Base-by-base conservation (phyloP, 192 early-diverging fungal genomes). In the Phycomyces nitens region DNA sequence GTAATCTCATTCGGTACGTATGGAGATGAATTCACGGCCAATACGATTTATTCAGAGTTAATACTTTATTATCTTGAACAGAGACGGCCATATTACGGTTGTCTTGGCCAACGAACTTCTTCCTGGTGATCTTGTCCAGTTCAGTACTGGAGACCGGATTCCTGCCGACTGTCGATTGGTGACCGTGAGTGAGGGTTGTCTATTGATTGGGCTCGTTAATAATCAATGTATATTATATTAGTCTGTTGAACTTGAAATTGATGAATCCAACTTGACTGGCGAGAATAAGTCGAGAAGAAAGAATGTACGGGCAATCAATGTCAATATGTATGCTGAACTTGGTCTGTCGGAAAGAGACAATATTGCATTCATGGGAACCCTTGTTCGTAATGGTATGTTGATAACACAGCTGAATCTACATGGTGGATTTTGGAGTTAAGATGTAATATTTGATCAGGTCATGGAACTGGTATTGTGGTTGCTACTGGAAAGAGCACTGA, bases 341-440 rank as follows among this genome's bases (percentile, higher is more conserved):
- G 74, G 78, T 7, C 72, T 94, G 26, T 83, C 88, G 5, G 89
- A 93, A 41, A 72, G 88, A 59, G 83, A 79, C 40, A 98, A 98
- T 73, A 92, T 98, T 70, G 94, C 83, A 0, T 96, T 94, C 57
- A 98, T 96, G 93, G 96, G 96, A 21, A 96, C 96, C 15, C 71
- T 97, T 38, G 90, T 97, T 23, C 82, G 88, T 58, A 88, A 90
- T 65, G 96, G 87, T 84, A 59, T 40, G 63, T 60, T 34, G 0
- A 58, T 27, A 58, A 34, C 47, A 20, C 44, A 43, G 56, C 29
- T 44, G 15, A 44, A 52, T 56, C 38, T 38, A 29, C 24, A 11
- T 7, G 24, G 41, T n/a, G 15, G 29, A 9, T 26, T 22, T 42
- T 14, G 65, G 34, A 14, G 42, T 34, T 18, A 24, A 54, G 7